A percentile compares a stretch with the other conserved stretches of the same genome.
Conservation (phyloP, 2,329 filamentous ascomycete genomes). For the Akanthomyces muscarius region DNA sequence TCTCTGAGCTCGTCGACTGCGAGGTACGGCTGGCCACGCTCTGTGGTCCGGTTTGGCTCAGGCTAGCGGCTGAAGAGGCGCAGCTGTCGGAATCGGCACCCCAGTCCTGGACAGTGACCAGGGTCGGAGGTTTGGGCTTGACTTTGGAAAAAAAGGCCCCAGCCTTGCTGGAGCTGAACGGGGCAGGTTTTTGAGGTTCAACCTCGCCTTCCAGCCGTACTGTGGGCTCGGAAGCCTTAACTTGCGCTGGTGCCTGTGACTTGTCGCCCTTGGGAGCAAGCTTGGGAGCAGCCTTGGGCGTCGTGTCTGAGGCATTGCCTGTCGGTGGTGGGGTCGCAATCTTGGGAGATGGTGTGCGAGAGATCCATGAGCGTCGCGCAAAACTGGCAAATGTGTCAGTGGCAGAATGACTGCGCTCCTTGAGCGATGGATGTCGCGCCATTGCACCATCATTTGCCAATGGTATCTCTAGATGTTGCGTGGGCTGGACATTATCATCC, state of each 20-base stretch:
- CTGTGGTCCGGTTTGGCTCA: conserved; percentile 39
- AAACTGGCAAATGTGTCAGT: conserved; percentile 48
- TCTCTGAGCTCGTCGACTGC: conserved; percentile 37
- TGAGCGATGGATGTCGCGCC: conserved; percentile 24
- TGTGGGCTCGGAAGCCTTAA: conserved; percentile 7
- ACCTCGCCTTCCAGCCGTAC: conserved; percentile 8
- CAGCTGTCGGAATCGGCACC: conserved; percentile 38
- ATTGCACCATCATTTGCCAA: conserved; percentile 22
- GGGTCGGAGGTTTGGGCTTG: conserved; percentile 41
- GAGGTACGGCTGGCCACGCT: conserved; percentile 35
- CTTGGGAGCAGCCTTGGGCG: conserved; percentile 25
- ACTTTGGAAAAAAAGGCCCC: conserved; percentile 49
- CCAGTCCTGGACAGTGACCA: conserved; percentile 37
- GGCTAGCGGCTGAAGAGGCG: conserved; percentile 44
- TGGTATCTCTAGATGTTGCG: conserved; percentile 27
- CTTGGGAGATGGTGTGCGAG: conserved; percentile 46
- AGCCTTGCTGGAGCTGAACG: conserved; percentile 41
- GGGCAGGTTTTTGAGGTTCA: conserved; percentile 30
- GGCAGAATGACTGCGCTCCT: conserved; percentile 36
- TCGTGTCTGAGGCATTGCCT: conserved; percentile 23
- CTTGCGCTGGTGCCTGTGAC: conserved; percentile 20
- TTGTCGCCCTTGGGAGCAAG: conserved; percentile 24
- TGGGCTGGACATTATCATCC: conserved; percentile 23
- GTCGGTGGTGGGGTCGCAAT: conserved; percentile 27
- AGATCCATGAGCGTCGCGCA: conserved; percentile 51